These are phyloP conservation scores for Endothia cerciana DNA, from an alignment of 2,329 filamentous ascomycete species.

Conservation along the genomic window DNA sequence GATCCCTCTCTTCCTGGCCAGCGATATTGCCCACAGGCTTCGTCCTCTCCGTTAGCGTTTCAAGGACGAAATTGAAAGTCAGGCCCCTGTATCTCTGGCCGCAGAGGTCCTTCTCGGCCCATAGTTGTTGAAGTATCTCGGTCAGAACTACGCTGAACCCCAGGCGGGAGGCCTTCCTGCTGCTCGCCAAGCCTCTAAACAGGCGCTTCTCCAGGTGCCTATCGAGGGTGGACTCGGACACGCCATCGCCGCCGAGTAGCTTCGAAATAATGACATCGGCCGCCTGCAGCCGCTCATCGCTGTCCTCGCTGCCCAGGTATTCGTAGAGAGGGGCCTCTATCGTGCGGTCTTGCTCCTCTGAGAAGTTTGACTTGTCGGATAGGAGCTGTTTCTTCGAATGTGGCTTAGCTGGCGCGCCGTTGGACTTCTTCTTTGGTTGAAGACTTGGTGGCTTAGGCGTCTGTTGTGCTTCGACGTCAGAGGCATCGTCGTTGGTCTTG, in stretches of 20 bases:
- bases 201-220: conserved; percentile 69
- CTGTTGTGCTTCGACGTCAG: conserved; percentile 17
- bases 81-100: conserved; percentile 54
- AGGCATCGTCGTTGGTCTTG: conserved; percentile 31
- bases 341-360: conserved; percentile 59
- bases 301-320: conserved; percentile 62
- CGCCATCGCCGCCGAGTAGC: conserved; percentile 54
- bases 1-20: conserved; percentile 81
- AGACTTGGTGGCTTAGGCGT: conserved; percentile 32
- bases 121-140: conserved; percentile 75
- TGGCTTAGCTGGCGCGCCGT: conserved; percentile 25
- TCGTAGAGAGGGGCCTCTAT: conserved; percentile 65
- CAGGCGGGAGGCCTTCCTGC: conserved; percentile 82
- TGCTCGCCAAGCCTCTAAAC: conserved; percentile 86
- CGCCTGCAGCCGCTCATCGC: conserved; percentile 58
- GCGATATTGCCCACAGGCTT: conserved; percentile 56
- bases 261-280: conserved; percentile 62
- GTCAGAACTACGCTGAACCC: conserved; percentile 90
- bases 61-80: conserved; percentile 59
- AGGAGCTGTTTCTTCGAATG: conserved; percentile 40
- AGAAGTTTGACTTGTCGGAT: conserved; percentile 50
- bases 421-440: conserved; percentile 23
- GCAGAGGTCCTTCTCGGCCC: conserved; percentile 53
- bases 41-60: conserved; percentile 59
- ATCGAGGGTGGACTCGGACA: conserved; percentile 56